Conservation (phyloP, 2,329 filamentous ascomycete species). For the Plenodomus biglobosus region DNA sequence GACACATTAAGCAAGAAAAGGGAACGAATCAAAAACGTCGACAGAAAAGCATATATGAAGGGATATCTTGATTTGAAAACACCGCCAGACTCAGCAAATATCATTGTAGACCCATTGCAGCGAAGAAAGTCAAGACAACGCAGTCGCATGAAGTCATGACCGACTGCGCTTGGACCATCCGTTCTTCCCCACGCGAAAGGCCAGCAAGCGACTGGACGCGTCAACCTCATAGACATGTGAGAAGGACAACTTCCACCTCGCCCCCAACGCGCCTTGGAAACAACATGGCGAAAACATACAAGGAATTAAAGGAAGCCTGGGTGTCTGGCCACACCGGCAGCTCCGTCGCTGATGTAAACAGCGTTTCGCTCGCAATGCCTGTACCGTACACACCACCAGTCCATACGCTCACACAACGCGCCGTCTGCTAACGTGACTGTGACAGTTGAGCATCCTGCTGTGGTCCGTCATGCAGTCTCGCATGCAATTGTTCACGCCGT, state of each 20-base stretch:
- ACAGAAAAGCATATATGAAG: too few species aligned
- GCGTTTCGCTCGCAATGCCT: slow-evolving; percentile 79
- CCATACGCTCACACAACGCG: slow-evolving; percentile 13
- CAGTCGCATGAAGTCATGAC: not conserved
- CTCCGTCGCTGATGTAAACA: slow-evolving; percentile 80
- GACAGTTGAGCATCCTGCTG: slow-evolving; percentile 74
- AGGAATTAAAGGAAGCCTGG: slow-evolving; percentile 90
- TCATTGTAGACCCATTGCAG: too few species aligned
- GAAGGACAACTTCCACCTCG: slow-evolving; percentile 13
- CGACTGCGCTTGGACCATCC: slow-evolving; percentile 5
- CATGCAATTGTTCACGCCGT: slow-evolving; percentile 79
- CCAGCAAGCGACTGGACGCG: slow-evolving; percentile 25
- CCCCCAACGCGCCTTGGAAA: slow-evolving; percentile 8
- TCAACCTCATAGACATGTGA: slow-evolving; percentile 7
- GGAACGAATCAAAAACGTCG: too few species aligned
- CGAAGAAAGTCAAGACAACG: not conserved
- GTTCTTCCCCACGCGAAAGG: slow-evolving; percentile 7
- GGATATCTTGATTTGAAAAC: too few species aligned
- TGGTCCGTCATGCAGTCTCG: slow-evolving; percentile 89
- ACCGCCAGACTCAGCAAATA: too few species aligned
- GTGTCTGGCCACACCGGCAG: slow-evolving; percentile 90
- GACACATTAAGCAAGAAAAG: too few species aligned
- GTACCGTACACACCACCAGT: slow-evolving; percentile 59
- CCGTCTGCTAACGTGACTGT: slow-evolving; percentile 30
- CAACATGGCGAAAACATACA: slow-evolving; percentile 64